Base-by-base conservation (phyloP, 2,329 filamentous ascomycete genomes). In the Penicillium thymicola region DNA sequence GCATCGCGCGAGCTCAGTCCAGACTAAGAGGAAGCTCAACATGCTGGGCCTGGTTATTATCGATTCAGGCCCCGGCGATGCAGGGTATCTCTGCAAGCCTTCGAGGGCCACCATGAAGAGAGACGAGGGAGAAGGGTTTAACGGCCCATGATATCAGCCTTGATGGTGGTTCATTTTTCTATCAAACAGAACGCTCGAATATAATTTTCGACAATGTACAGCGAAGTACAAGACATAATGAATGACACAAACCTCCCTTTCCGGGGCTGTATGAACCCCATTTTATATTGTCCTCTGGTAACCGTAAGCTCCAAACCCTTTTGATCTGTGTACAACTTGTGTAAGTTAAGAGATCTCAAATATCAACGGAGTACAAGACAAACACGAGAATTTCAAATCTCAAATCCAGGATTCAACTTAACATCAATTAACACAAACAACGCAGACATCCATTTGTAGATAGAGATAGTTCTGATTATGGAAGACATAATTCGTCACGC, bases 401-500 rank as follows among this genome's bases (percentile, higher is more conserved):
- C 49, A 52, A 44, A 14, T 25, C 38, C 23, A 28, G 8, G 27
- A 38, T n/a, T 23, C 27, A 27, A 45, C n/a, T 13, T 7, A 44
- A 53, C 25, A 49, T 54, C 51, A 36, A 49, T 54, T 49, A 47
- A 36, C 18, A 36, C 14, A n/a, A 51, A 55, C 30, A 34, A 27
- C 42, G 21, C 36, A 43, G 6, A 43, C 48, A 43, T 32, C 28
- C 38, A 21, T 44, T 45, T 56, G 41, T 46, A 41, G 27, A 51
- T 38, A 42, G 27, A 46, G 23, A 47, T 53, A 51, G 38, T 47
- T 47, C 52, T 41, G 48, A 45, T 52, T 55, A 55, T 51, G 54
- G 25, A 41, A 51, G 52, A 50, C 41, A 51, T 51, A 38, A 55
- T 55, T 55, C 54, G 18, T 55, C 54, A 52, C 41, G 53, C 46